Base-by-base conservation (phyloP, 2,329 filamentous ascomycete genomes). In the Arthrobotrys conoides region DNA sequence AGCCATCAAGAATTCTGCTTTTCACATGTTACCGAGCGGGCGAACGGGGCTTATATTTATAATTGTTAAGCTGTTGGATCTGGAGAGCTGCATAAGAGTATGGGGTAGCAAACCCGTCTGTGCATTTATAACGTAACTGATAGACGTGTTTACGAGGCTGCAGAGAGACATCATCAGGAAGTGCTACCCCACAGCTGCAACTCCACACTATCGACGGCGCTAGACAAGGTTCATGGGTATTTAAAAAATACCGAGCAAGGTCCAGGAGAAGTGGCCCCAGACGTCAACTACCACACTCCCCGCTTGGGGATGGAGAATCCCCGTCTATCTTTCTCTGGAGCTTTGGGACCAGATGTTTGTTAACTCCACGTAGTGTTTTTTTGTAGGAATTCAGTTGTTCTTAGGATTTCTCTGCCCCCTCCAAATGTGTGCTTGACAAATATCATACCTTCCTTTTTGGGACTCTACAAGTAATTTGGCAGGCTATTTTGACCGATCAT, bases 1-100 rank as follows among this genome's bases (percentile, higher is more conserved):
- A 22, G 30, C 14, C 57, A 24, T 8, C 53, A 24, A 46, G 27
- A 53, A 9, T 48, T 51, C 16, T 27, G 18, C 46, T 51, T 68
- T 77, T 78, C 75, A 78, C 75, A 78, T 78, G 75, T 68, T 72
- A 68, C 75, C 75, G 75, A 78, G 64, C 55, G 44, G 75, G 68
- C 46, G 75, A 71, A 57, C 44, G 63, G 51, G 46, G 8, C 64
- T 20, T 33, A 22, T 78, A 64, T 78, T 72, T 78, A 78, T 78
- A 78, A 69, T 69, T 44, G n/a, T 5, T 27, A 68, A 53, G 22
- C 51, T 57, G 49, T 67, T 41, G 30, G n/a, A n/a, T n/a, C n/a
- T n/a, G n/a, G 55, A 53, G 9, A 36, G 33, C 33, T 72, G 68
- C 63, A 59, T 30, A 49, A 44, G 68, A 55, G 38, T 53, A 66